Conservation (phyloP, 441 rosid species). For the Croton laevigatus region DNA sequence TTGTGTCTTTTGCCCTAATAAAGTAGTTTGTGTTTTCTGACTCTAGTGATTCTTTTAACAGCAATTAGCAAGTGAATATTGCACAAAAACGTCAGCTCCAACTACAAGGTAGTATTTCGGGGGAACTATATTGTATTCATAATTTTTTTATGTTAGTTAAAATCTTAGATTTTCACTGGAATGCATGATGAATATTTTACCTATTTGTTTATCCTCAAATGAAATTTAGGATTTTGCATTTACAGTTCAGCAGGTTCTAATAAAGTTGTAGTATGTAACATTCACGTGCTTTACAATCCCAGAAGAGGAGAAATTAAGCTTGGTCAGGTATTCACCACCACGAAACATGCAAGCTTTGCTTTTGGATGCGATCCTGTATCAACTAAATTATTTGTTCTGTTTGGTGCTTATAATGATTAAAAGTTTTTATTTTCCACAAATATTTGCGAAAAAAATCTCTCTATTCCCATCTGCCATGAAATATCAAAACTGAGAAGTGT, state of each 20-base stretch:
- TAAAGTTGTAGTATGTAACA: constrained; percentile 78
- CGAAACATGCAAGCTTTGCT: background rate
- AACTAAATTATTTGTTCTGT: background rate
- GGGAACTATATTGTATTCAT: background rate
- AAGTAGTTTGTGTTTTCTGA: constrained; percentile 7
- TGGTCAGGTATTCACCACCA: constrained; percentile 66
- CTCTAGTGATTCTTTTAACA: constrained; percentile 10
- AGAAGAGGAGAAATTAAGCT: constrained; percentile 94
- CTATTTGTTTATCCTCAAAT: constrained; percentile 17
- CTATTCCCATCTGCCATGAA: background rate
- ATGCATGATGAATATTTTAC: constrained; percentile 8
- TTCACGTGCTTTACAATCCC: constrained; percentile 95
- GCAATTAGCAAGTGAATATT: constrained; percentile 42
- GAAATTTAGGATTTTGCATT: constrained; percentile 24
- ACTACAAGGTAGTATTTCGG: constrained; percentile 46
- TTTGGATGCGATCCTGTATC: background rate
- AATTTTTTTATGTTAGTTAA: background rate
- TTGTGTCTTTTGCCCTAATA: background rate
- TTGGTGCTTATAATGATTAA: background rate
- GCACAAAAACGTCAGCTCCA: constrained; percentile 31
- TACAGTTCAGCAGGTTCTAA: constrained; percentile 50
- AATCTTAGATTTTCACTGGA: constrained; percentile 1
- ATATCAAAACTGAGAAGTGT: no score
- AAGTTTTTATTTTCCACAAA: background rate
- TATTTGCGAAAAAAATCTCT: background rate